Conservation (phyloP, 768 basidiomycete species). For the Mycena chlorophos region DNA sequence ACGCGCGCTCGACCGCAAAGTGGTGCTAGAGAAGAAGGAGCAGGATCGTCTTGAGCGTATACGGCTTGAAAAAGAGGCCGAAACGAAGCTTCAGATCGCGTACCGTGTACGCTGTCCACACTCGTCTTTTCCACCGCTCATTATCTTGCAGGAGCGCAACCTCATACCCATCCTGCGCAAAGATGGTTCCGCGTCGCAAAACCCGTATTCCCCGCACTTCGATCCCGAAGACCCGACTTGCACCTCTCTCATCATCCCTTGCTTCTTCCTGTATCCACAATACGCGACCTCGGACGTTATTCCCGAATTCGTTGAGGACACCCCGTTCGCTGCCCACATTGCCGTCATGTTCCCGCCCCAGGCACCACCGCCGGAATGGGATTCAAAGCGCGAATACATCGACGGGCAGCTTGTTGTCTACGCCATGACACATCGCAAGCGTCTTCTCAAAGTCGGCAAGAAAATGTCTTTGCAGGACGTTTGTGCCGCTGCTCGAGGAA, state of each 20-base stretch:
- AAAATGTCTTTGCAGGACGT: conserved; percentile 86
- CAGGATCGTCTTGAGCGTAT: conserved; percentile 50
- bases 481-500: conserved; percentile 59
- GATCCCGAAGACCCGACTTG: conserved; percentile 62
- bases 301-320: conserved; percentile 80
- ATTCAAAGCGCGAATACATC: conserved; percentile 65
- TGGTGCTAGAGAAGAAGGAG: conserved; percentile 52
- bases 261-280: conserved; percentile 93
- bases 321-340: conserved; percentile 78
- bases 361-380: conserved; percentile 72
- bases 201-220: conserved; percentile 64
- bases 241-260: conserved; percentile 73
- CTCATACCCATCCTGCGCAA: conserved; percentile 57
- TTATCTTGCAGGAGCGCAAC: conserved; percentile 63
- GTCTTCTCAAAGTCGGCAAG: conserved; percentile 88
- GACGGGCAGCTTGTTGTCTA: conserved; percentile 72
- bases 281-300: conserved; percentile 88
- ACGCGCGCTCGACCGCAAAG: conserved; percentile 46
- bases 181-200: conserved; percentile 50
- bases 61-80: conserved; percentile 51
- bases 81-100: conserved; percentile 54
- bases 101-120: conserved; percentile 52
- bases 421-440: conserved; percentile 72
- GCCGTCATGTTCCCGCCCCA: conserved; percentile 80
- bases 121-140: conserved; percentile 3